phyloP scores from a whole-genome alignment of 306 rosid genomes.

The Arachis stenosperma region DNA sequence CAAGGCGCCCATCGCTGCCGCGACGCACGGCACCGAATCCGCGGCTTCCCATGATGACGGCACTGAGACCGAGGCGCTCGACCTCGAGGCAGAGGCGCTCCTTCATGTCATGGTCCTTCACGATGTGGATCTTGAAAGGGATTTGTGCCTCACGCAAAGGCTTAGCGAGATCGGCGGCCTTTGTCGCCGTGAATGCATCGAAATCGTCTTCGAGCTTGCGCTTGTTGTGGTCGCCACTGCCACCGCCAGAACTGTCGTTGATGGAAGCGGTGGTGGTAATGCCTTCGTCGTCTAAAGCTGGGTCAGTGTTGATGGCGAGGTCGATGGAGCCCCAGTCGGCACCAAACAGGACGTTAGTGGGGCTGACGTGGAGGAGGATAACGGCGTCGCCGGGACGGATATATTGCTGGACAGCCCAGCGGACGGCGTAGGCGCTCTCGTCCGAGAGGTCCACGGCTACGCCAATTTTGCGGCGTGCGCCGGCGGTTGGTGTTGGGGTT shows the following conservation, averaged over 20 bases:
- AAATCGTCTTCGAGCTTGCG: constrained; percentile 80
- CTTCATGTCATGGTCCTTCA: constrained; percentile 97
- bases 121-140: constrained; percentile 96
- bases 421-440: constrained; percentile 92
- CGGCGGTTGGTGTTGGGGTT: constrained; percentile 90
- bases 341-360: constrained; percentile 91
- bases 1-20: constrained; percentile 85
- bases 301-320: constrained; percentile 60
- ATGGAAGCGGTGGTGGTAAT: constrained; percentile 18
- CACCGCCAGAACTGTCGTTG: not conserved
- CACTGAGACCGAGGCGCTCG: constrained; percentile 92
- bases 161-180: constrained; percentile 74
- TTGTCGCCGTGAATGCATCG: constrained; percentile 84
- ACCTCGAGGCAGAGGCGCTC: constrained; percentile 91
- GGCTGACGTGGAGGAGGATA: constrained; percentile 96
- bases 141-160: constrained; percentile 87
- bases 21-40: constrained; percentile 87
- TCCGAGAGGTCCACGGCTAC: constrained; percentile 98
- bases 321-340: constrained; percentile 99
- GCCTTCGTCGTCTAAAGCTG: constrained; percentile 42
- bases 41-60: constrained; percentile 96
- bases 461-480: constrained; percentile 94
- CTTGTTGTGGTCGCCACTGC: constrained; percentile 43
- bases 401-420: constrained; percentile 95
- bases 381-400: constrained; percentile 97